Evolutionary conservation across 495 filamentous ascomycete species (phyloP).

Genomic region (Penicillium roqueforti): DNA sequence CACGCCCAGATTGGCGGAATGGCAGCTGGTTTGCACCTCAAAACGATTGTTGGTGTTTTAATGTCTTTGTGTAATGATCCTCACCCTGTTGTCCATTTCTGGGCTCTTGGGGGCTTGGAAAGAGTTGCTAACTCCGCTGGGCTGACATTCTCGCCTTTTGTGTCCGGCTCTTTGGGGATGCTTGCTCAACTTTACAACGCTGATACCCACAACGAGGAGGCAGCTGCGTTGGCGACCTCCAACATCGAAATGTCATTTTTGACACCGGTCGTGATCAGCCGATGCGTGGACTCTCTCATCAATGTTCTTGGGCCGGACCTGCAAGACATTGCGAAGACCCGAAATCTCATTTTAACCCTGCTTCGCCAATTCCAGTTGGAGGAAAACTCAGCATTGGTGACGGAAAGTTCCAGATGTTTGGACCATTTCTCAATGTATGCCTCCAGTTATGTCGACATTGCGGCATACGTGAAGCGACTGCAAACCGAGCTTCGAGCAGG

Average conservation of each 20-base stretch:
- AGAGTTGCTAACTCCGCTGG: conserved; percentile 90
- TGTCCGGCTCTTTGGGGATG: conserved; percentile 87
- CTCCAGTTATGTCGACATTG: conserved; percentile 76
- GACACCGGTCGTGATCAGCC: conserved; percentile 74
- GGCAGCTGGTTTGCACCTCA: conserved; percentile 95
- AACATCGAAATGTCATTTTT: conserved; percentile 82
- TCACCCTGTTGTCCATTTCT: conserved; percentile 94
- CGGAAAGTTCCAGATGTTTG: conserved; percentile 74
- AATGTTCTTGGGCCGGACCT: conserved; percentile 95
- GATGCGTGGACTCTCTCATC: conserved; percentile 89
- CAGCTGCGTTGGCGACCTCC: conserved; percentile 71
- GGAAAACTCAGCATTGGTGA: conserved; percentile 63
- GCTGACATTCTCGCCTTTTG: conserved; percentile 83
- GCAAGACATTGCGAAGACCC: conserved; percentile 86
- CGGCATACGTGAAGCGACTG: conserved; percentile 73
- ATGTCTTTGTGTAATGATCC: conserved; percentile 95
- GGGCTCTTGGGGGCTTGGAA: conserved; percentile 85
- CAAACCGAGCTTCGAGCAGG: conserved; percentile 71
- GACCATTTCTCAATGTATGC: conserved; percentile 94
- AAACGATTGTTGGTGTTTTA: conserved; percentile 89
- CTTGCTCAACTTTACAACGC: conserved; percentile 85
- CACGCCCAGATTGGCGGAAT: conserved; percentile 95
- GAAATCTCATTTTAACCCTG: conserved; percentile 85
- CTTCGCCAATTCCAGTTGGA: conserved; percentile 81
- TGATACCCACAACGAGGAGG: conserved; percentile 86